These are phyloP conservation scores for Chaetoscypha palmicola DNA, from an alignment of 2,329 filamentous ascomycete genomes.

Conservation along the genomic window DNA sequence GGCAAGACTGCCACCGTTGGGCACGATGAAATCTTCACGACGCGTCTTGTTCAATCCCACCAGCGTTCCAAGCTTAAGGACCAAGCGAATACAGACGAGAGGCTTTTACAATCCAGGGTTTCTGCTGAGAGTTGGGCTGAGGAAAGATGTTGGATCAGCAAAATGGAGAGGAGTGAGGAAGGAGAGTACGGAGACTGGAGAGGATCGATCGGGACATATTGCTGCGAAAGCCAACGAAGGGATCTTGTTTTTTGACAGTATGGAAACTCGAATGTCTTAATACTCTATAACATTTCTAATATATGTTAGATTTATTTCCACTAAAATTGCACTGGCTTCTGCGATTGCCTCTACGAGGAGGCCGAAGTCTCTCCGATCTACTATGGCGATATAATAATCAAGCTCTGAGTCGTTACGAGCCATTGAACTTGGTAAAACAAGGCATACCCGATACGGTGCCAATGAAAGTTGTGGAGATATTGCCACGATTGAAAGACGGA, in stretches of 20 bases:
- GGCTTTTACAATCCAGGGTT: conserved; percentile 22
- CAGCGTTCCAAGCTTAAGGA: conserved; percentile 30
- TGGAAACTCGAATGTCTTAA: conserved; percentile 26
- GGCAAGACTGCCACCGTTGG: background rate
- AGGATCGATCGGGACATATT: conserved; percentile 75
- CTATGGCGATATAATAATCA: conserved; percentile 46
- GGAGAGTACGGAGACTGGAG: conserved; percentile 43
- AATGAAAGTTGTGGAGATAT: conserved; percentile 69
- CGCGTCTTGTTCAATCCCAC: conserved; percentile 31
- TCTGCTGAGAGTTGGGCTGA: conserved; percentile 12
- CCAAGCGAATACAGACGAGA: conserved; percentile 18
- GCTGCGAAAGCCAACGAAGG: conserved; percentile 67
- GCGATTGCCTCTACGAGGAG: conserved; percentile 42
- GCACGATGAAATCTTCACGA: conserved; percentile 23
- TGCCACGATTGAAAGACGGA: conserved; percentile 83
- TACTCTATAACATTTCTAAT: background rate
- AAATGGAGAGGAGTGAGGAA: conserved; percentile 29
- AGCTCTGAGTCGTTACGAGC: conserved; percentile 46
- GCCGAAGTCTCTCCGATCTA: conserved; percentile 40
- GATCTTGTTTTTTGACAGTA: conserved; percentile 86
- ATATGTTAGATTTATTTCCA: conserved; percentile 69
- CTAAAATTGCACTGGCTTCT: conserved; percentile 62
- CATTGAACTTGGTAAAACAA: conserved; percentile 46
- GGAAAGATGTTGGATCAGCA: conserved; percentile 5
- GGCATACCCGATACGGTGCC: conserved; percentile 56